phyloP scores from a whole-genome alignment of 2,329 filamentous ascomycete species.

The Exserohilum turcica region DNA sequence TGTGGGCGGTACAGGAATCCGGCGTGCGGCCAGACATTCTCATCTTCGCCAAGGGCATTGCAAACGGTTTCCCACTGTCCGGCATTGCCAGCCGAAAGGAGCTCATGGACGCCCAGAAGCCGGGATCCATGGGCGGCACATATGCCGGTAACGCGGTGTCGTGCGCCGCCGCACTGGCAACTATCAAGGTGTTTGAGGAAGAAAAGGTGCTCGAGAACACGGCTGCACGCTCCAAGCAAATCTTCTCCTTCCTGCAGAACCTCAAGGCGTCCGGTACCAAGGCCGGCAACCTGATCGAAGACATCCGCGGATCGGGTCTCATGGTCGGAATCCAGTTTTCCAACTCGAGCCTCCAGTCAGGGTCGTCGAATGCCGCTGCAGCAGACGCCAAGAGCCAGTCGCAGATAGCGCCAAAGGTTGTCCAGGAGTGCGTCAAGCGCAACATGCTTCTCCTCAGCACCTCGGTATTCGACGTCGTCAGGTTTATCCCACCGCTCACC shows the following conservation, averaged over 20 bases:
- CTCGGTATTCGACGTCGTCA: conserved; percentile 37
- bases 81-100: conserved; percentile 35
- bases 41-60: conserved; percentile 47
- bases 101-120: conserved; percentile 38
- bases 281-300: conserved; percentile 37
- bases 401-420: conserved; percentile 36
- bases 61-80: conserved; percentile 38
- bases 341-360: conserved; percentile 22
- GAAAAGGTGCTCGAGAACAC: conserved; percentile 38
- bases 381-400: conserved; percentile 23
- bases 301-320: conserved; percentile 33
- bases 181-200: conserved; percentile 34
- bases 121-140: conserved; percentile 38
- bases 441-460: conserved; percentile 39
- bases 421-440: conserved; percentile 35
- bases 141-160: conserved; percentile 39
- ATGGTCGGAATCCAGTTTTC: conserved; percentile 39
- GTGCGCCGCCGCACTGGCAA: conserved; percentile 35
- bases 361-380: conserved; percentile 29
- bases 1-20: conserved; percentile 53
- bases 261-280: conserved; percentile 31
- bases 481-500: conserved; percentile 37
- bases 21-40: conserved; percentile 52
- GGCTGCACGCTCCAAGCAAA: conserved; percentile 32
- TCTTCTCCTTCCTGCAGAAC: conserved; percentile 32